phyloP scores from a whole-genome alignment of 2,329 filamentous ascomycete genomes.

The Penicillium vulpinum region DNA sequence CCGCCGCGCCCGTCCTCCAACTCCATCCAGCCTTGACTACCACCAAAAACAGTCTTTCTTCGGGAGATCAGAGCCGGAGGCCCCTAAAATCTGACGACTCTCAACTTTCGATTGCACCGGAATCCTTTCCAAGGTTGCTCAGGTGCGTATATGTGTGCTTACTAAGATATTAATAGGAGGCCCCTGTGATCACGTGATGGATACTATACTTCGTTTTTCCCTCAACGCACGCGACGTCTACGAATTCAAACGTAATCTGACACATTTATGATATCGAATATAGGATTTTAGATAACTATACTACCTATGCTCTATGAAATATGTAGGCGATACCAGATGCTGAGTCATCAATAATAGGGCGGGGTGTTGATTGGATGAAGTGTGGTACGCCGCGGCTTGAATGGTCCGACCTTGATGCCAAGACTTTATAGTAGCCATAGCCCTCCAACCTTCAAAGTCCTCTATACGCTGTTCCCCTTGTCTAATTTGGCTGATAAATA shows the following conservation, averaged over 20 bases:
- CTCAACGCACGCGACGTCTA: background rate
- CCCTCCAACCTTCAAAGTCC: background rate
- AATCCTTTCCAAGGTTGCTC: background rate
- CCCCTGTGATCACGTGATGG: background rate
- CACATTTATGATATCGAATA: background rate
- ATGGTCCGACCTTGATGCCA: background rate
- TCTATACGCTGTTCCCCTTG: background rate
- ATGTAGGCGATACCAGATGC: background rate
- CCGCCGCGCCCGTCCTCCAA: background rate
- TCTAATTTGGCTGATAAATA: background rate
- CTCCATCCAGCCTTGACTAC: background rate
- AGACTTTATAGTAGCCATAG: background rate
- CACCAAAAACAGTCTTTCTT: background rate
- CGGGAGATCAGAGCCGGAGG: background rate
- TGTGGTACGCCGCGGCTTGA: background rate
- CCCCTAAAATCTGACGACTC: background rate
- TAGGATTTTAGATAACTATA: background rate
- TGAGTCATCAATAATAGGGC: background rate
- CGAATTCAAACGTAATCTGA: background rate
- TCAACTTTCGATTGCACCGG: background rate
- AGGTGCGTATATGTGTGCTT: background rate
- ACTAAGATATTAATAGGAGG: background rate
- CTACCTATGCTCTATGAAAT: background rate
- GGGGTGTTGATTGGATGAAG: background rate
- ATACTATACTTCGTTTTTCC: background rate